Base-by-base conservation (phyloP, 805 yeast genomes). In the Spathaspora boniae region DNA sequence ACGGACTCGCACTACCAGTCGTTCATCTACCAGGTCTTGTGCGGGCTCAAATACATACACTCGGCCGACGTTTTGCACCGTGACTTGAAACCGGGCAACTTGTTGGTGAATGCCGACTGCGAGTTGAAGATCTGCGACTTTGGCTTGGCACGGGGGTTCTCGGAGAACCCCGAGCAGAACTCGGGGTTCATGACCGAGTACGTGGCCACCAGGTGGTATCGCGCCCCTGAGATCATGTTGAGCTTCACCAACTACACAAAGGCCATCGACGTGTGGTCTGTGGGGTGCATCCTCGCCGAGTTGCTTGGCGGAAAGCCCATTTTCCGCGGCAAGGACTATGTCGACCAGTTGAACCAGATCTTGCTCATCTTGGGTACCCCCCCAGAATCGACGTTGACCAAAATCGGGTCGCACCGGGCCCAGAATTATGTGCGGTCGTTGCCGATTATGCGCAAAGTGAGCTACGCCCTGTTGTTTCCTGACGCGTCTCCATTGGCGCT, bases 131-230 rank as follows among this genome's bases (percentile, higher is more conserved):
- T 91, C 33, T 91, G 98, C 66, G 98, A 93, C 62, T 91, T 91
- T 58, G 98, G 98, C 12, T 71, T 91, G 40, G 97, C 98, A 1
- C 75, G 97, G 56, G 96, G 97, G 24, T 88, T 83, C 47, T 78
- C 87, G 7, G 79, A 79, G 41, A 82, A 81, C 51, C 85, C 88
- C 1, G 89, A 81, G 41, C 85, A 81, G 48, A 87, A 88, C 48
- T 84, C 85, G 21, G 97, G 96, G n/a, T 91, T 87, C 51, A 67
- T 91, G 70, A 93, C 98, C 1, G 98, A 91, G 59, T 93, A 93
- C 56, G 98, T 93, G 18, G 98, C 98, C 21, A 93, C 98, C 1
- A 74, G 98, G 57, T 93, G 98, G 98, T 93, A 93, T 61, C 72
- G 98, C 47, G 98, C 98, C 3, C 98, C 98, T 0, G 98, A 93